These are phyloP conservation scores for Cladosporium sp. DNA, from an alignment of 2,329 filamentous ascomycete genomes.

Conservation along the genomic window DNA sequence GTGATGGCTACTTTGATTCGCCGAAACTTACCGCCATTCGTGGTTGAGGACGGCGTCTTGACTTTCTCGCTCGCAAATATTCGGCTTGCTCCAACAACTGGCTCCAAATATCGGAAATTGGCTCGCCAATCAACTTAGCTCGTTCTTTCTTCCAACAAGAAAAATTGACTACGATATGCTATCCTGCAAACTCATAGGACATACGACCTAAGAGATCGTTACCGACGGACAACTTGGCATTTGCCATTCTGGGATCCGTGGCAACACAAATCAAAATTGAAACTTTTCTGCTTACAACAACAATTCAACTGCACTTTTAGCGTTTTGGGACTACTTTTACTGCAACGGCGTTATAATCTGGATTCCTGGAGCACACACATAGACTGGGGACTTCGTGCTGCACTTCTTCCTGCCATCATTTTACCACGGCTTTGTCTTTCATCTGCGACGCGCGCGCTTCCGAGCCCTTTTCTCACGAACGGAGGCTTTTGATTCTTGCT, in stretches of 20 bases:
- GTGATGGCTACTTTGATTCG: conserved; percentile 32
- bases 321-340: neutral
- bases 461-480: neutral
- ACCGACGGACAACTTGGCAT: neutral
- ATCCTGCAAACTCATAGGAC: neutral
- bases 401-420: neutral
- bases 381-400: neutral
- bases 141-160: neutral
- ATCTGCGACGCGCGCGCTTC: neutral
- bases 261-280: neutral
- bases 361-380: neutral
- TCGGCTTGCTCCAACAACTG: too few relatives aligned
- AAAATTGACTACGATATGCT: neutral
- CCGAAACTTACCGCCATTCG: conserved; percentile 33
- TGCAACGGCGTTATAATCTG: conserved; percentile 4
- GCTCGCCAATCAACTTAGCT: neutral
- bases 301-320: conserved; percentile 4
- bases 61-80: too few relatives aligned
- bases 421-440: too few relatives aligned
- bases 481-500: neutral
- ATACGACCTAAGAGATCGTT: neutral
- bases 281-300: neutral
- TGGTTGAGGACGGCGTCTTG: conserved; percentile 22
- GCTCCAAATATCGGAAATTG: too few relatives aligned
- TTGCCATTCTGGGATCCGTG: neutral